Evolutionary conservation across 352 stramenopile genomes (phyloP).

Genomic region (Sclerospora graminicola): DNA sequence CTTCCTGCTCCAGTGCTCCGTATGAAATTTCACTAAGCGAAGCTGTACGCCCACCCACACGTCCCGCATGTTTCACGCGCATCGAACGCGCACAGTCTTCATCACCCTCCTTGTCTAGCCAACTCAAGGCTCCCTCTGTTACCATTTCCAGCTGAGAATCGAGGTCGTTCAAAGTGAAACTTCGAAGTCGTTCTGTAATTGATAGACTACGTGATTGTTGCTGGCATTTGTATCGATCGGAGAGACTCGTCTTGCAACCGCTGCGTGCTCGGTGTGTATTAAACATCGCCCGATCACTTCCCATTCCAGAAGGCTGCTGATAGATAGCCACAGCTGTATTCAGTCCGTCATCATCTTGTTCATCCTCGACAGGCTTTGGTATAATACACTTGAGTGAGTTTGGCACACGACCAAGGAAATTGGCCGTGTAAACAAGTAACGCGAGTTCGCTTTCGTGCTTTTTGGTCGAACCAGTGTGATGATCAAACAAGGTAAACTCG

Average conservation of each 20-base stretch:
- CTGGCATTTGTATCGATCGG: slow-evolving; percentile 46
- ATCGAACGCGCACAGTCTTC: too few species aligned
- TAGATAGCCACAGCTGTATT: slow-evolving; percentile 2
- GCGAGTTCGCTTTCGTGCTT: slow-evolving; percentile 54
- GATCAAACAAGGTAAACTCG: slow-evolving; percentile 76
- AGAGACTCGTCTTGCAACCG: slow-evolving; percentile 41
- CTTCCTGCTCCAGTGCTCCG: slow-evolving; percentile 56
- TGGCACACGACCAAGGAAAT: slow-evolving; percentile 66
- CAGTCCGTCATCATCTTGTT: slow-evolving; percentile 4
- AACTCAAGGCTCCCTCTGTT: slow-evolving; percentile 14
- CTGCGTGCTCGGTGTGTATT: slow-evolving; percentile 39
- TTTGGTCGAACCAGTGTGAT: slow-evolving; percentile 32
- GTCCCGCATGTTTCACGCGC: slow-evolving; percentile 21
- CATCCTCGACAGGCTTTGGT: slow-evolving; percentile 11
- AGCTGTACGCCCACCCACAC: slow-evolving; percentile 19
- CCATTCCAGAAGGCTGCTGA: slow-evolving; percentile 24
- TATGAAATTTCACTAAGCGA: slow-evolving; percentile 31
- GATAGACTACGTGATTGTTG: slow-evolving; percentile 38
- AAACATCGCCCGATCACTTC: slow-evolving; percentile 32
- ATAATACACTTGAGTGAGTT: slow-evolving; percentile 60
- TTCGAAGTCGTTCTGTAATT: slow-evolving; percentile 39
- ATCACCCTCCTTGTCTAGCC: too few species aligned
- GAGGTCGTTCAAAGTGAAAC: slow-evolving; percentile 49
- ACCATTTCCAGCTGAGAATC: slow-evolving; percentile 32
- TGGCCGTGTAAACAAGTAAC: slow-evolving; percentile 69